Conservation (phyloP, 176 grass and related monocot species). For the Eleusine indica region DNA sequence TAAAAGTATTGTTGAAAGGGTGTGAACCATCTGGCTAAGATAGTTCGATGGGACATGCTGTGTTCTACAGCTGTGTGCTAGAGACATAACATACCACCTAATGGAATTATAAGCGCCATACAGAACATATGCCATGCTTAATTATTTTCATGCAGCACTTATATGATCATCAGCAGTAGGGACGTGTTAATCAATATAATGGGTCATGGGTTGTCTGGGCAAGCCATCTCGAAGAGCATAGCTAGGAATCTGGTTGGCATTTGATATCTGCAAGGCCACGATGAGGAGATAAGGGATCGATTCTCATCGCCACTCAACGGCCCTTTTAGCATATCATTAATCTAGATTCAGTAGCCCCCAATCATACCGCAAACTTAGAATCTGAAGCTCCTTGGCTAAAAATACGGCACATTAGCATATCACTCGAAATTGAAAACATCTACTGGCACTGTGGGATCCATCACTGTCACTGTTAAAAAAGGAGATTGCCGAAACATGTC, state of each 20-base stretch:
- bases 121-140: constrained; percentile 16
- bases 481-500: neutral
- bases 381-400: neutral
- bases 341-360: neutral
- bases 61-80: constrained; percentile 20
- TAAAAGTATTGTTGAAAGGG: too few relatives aligned
- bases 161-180: constrained; percentile 41
- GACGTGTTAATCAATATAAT: neutral
- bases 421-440: constrained; percentile 8
- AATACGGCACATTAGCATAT: neutral
- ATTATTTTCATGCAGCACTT: neutral
- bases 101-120: constrained; percentile 23
- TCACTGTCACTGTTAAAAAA: constrained; percentile 5
- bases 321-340: neutral
- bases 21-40: neutral
- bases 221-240: constrained; percentile 24
- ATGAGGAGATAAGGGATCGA: neutral
- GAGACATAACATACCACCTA: constrained; percentile 47
- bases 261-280: constrained; percentile 12
- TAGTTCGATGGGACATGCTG: too few relatives aligned
- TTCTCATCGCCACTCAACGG: constrained; percentile 25
- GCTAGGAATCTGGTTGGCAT: constrained; percentile 35
- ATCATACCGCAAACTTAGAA: constrained; percentile 23
- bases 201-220: constrained; percentile 1
- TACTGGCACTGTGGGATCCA: neutral